Evolutionary conservation across 305 asterid species (phyloP).

Genomic region (Solanum hybrid): DNA sequence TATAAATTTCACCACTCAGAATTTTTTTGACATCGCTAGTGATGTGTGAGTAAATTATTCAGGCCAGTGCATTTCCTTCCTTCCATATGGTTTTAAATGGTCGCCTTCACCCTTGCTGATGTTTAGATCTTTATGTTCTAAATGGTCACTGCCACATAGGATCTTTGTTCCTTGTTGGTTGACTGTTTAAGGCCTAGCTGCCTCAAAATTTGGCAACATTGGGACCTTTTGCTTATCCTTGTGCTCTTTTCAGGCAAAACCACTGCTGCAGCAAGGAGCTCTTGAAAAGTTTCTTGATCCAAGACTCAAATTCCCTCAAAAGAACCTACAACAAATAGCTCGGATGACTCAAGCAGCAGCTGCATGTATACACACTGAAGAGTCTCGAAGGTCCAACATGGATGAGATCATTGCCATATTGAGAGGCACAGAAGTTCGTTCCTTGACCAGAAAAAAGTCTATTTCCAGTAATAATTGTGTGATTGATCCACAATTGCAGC

Average conservation of each 20-base stretch:
- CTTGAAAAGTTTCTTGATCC: slow-evolving; percentile 53
- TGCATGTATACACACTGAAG: slow-evolving; percentile 57
- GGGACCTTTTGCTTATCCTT: neutral
- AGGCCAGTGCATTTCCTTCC: neutral
- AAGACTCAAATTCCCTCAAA: slow-evolving; percentile 23
- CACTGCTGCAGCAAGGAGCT: slow-evolving; percentile 51
- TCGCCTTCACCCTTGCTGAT: neutral
- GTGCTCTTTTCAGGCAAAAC: slow-evolving; percentile 53
- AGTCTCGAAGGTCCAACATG: slow-evolving; percentile 58
- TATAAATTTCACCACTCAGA: neutral
- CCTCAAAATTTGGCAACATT: neutral
- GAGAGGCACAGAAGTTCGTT: slow-evolving; percentile 36
- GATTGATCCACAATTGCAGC: slow-evolving; percentile 37
- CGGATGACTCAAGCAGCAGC: slow-evolving; percentile 63
- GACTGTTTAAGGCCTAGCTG: neutral
- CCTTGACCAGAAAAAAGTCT: slow-evolving; percentile 31
- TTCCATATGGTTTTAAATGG: neutral
- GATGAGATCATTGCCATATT: slow-evolving; percentile 44
- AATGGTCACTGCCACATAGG: neutral
- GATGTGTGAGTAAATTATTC: neutral
- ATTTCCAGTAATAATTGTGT: slow-evolving; percentile 16
- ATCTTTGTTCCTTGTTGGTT: neutral
- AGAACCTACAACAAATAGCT: slow-evolving; percentile 31
- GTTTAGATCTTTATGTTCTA: neutral
- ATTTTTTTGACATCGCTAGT: neutral